A percentile compares a stretch with the other conserved stretches of the same genome.
Evolutionary conservation across 2,329 filamentous ascomycete species (phyloP).

Genomic region (Colletotrichum sansevieriae): DNA sequence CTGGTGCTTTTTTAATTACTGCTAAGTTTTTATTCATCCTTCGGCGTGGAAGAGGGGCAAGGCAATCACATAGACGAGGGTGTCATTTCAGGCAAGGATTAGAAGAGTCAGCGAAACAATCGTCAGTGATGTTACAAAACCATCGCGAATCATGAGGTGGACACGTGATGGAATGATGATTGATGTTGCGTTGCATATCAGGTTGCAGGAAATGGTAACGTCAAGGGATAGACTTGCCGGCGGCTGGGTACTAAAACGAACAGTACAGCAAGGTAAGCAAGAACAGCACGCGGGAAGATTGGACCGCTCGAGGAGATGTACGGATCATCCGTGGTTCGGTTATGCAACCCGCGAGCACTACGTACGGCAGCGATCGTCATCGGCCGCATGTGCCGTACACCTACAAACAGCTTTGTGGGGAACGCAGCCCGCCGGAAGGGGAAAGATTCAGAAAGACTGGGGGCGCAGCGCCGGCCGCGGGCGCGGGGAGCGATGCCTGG

Average conservation of each 20-base stretch:
- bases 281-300: slow-evolving; percentile 2
- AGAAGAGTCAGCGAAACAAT: slow-evolving; percentile 13
- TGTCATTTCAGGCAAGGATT: slow-evolving; percentile 1
- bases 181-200: background rate
- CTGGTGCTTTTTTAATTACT: too few species aligned
- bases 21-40: too few species aligned
- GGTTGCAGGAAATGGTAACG: background rate
- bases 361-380: slow-evolving; percentile 25
- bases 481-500: slow-evolving; percentile 13
- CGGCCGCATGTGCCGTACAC: too few species aligned
- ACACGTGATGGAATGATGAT: slow-evolving; percentile 27
- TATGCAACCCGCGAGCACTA: background rate
- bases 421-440: slow-evolving; percentile 11
- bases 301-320: slow-evolving; percentile 2
- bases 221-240: background rate
- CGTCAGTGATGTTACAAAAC: background rate
- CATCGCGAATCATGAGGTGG: slow-evolving; percentile 33
- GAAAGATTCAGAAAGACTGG: background rate
- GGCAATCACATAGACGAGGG: background rate
- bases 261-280: background rate
- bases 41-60: too few species aligned
- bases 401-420: slow-evolving; percentile 11
- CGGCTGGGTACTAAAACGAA: too few species aligned
- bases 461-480: slow-evolving; percentile 8
- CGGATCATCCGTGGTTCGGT: slow-evolving; percentile 20